These are phyloP conservation scores for Chionographis japonica DNA, from an alignment of 106 monocot genomes.

Conservation along the genomic window DNA sequence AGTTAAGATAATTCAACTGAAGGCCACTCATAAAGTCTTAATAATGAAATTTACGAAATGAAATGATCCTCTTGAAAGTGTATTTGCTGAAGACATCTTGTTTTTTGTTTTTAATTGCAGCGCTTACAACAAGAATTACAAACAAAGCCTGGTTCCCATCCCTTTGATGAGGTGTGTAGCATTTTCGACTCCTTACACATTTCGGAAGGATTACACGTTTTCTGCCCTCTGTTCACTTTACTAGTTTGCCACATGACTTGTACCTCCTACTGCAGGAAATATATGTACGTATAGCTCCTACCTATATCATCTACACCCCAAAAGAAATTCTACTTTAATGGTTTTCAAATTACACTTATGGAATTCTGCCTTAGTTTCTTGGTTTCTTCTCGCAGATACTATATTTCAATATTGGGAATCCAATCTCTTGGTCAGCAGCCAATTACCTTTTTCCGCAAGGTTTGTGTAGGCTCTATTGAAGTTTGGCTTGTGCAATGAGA, in stretches of 20 bases:
- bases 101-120: conserved; percentile 24
- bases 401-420: conserved; percentile 95
- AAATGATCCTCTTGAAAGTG: too few relatives aligned
- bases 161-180: conserved; percentile 74
- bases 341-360: not conserved
- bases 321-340: too few relatives aligned
- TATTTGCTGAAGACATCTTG: too few relatives aligned
- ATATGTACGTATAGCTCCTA: not conserved
- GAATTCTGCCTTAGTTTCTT: not conserved
- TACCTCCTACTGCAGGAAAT: not conserved
- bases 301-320: too few relatives aligned
- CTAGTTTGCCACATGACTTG: not conserved
- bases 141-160: conserved; percentile 62
- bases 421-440: conserved; percentile 90
- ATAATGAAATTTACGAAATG: too few relatives aligned
- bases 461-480: conserved; percentile 2
- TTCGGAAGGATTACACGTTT: not conserved
- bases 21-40: too few relatives aligned
- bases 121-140: conserved; percentile 71
- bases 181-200: not conserved
- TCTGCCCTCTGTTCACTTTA: not conserved
- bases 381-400: conserved; percentile 48
- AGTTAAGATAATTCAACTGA: too few relatives aligned
- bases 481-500: not conserved
- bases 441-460: conserved; percentile 90